Conservation (phyloP, 2,329 filamentous ascomycete genomes). For the Diaporthe sp. region DNA sequence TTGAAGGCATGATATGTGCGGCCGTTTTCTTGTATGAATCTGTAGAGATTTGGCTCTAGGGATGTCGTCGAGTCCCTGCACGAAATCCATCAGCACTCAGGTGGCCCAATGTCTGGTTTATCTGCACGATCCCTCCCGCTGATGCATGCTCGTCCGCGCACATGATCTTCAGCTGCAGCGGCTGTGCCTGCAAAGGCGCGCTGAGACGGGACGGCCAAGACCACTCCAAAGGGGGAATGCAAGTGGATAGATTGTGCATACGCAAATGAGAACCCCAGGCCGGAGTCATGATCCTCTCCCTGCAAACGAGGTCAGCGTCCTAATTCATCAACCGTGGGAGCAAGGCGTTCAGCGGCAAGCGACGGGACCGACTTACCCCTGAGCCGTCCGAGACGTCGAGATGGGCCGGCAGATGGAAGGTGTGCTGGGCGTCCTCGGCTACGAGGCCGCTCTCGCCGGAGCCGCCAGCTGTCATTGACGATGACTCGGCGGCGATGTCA, state of each 20-base stretch:
- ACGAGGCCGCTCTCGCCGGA: constrained; percentile 5
- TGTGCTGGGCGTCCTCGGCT: neutral
- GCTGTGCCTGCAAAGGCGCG: neutral
- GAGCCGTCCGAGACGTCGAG: constrained; percentile 34
- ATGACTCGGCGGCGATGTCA: constrained; percentile 21
- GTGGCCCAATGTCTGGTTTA: neutral
- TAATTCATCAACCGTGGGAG: neutral
- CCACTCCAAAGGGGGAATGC: neutral
- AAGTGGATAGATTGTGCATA: neutral
- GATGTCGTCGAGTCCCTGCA: constrained; percentile 48
- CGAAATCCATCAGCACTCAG: neutral
- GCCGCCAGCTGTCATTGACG: neutral
- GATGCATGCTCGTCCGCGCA: neutral
- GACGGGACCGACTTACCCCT: constrained; percentile 9
- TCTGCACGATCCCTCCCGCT: neutral
- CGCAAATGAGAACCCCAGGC: constrained; percentile 33
- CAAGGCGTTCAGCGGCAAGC: neutral
- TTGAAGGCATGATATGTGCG: constrained; percentile 49
- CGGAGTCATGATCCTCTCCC: constrained; percentile 36
- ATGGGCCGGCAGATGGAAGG: constrained; percentile 18
- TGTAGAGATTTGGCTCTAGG: constrained; percentile 44
- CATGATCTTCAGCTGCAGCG: neutral
- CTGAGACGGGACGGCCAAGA: neutral
- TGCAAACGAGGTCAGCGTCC: neutral
- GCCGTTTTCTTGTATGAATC: constrained; percentile 47